Evolutionary conservation across 2,329 filamentous ascomycete species (phyloP).

Genomic region (Penicillium oxalicum): DNA sequence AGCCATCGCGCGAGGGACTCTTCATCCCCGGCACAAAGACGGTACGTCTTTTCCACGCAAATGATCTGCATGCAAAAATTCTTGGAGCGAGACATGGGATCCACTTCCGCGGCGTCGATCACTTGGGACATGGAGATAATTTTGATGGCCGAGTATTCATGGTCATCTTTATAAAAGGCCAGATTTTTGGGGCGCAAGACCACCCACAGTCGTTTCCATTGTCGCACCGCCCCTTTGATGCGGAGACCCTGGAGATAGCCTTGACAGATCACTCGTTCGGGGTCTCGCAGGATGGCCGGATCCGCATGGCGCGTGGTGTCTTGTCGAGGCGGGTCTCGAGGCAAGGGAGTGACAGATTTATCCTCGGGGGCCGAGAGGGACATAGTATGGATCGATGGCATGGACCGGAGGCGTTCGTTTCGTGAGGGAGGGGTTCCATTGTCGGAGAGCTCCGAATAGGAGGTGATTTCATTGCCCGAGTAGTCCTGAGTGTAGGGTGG

Average conservation of each 20-base stretch:
- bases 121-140: conserved; percentile 73
- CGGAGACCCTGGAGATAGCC: conserved; percentile 82
- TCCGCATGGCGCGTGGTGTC: conserved; percentile 61
- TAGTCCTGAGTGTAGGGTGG: conserved; percentile 46
- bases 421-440: conserved; percentile 22
- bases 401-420: conserved; percentile 25
- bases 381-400: conserved; percentile 26
- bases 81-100: conserved; percentile 79
- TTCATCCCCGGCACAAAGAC: conserved; percentile 72
- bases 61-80: conserved; percentile 86
- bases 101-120: conserved; percentile 87
- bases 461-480: conserved; percentile 63
- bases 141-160: conserved; percentile 80
- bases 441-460: conserved; percentile 84
- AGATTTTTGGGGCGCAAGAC: conserved; percentile 81
- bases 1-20: conserved; percentile 77
- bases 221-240: conserved; percentile 70
- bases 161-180: conserved; percentile 86
- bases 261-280: conserved; percentile 88
- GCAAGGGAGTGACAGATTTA: conserved; percentile 26
- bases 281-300: conserved; percentile 53
- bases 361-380: conserved; percentile 25
- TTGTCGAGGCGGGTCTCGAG: conserved; percentile 57
- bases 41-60: conserved; percentile 79
- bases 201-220: conserved; percentile 94